These are phyloP conservation scores for Rhodotorula sp. DNA, from an alignment of 1,284 basidiomycete genomes.

Conservation along the genomic window DNA sequence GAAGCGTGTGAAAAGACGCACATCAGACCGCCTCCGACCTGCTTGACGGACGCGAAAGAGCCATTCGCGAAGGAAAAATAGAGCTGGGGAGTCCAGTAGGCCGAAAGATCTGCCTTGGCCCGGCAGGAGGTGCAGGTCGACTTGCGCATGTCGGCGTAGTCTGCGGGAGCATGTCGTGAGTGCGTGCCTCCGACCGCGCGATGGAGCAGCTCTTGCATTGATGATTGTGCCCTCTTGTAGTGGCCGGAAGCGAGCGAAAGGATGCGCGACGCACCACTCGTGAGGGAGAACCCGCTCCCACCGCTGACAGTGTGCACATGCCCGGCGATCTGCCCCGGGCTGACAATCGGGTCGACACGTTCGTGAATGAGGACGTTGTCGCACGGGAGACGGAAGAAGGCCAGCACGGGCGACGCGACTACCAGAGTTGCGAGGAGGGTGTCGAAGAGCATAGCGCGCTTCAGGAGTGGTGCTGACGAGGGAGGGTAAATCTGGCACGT, in stretches of 20 bases:
- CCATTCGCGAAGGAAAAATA: slow-evolving; percentile 40
- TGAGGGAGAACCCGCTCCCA: slow-evolving; percentile 44
- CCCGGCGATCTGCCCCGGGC: slow-evolving; percentile 51
- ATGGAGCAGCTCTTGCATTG: slow-evolving; percentile 56
- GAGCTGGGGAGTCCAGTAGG: slow-evolving; percentile 44
- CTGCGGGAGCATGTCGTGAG: slow-evolving; percentile 18
- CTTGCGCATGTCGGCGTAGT: slow-evolving; percentile 51
- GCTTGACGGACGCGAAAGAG: slow-evolving; percentile 16
- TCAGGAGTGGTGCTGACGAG: too few species aligned
- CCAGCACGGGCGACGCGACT: neutral
- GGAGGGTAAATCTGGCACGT: neutral
- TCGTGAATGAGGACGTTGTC: slow-evolving; percentile 43
- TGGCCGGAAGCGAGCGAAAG: slow-evolving; percentile 47
- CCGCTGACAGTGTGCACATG: slow-evolving; percentile 17
- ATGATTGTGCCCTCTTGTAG: too few species aligned
- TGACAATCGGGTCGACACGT: slow-evolving; percentile 57
- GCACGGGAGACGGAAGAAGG: neutral
- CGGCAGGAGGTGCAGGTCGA: slow-evolving; percentile 53
- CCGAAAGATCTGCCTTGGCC: slow-evolving; percentile 28
- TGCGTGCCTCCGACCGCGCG: too few species aligned
- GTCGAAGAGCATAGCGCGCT: neutral
- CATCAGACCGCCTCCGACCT: slow-evolving; percentile 24
- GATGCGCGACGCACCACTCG: slow-evolving; percentile 47
- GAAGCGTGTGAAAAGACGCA: neutral
- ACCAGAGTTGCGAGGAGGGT: neutral